These are phyloP conservation scores for Monsonia emarginata DNA, from an alignment of 441 rosid genomes.

Conservation along the genomic window DNA sequence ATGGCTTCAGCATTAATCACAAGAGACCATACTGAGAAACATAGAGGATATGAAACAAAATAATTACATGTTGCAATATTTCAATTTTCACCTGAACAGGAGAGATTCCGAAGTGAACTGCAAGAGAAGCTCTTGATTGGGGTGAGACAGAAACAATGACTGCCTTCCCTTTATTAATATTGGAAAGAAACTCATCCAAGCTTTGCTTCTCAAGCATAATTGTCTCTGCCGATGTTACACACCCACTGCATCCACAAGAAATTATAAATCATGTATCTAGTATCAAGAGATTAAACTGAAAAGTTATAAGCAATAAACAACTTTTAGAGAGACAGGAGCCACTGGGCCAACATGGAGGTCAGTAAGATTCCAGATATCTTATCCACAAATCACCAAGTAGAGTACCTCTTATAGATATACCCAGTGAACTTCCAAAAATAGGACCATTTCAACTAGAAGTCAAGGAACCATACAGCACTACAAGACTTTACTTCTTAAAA, in stretches of 20 bases:
- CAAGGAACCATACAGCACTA: no score
- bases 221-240: conserved; percentile 93
- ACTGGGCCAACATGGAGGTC: background rate
- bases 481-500: no score
- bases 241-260: conserved; percentile 47
- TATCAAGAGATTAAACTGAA: background rate
- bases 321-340: background rate
- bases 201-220: conserved; percentile 97
- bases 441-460: no score
- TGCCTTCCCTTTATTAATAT: conserved; percentile 46
- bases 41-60: background rate
- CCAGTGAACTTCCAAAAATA: background rate
- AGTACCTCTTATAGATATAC: background rate
- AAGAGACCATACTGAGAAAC: background rate
- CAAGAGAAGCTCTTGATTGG: conserved; percentile 89
- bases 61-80: background rate
- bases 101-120: conserved; percentile 57
- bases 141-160: conserved; percentile 68
- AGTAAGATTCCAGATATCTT: no score
- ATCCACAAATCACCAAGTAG: background rate
- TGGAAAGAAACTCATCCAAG: conserved; percentile 70
- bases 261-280: background rate
- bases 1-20: background rate
- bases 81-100: conserved; percentile 42
- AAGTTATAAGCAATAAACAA: background rate